Evolutionary conservation across 331 rosid species (phyloP), one percentile per base, ranked within the genome.

Genomic region (Rhamnella rubrinervis): DNA sequence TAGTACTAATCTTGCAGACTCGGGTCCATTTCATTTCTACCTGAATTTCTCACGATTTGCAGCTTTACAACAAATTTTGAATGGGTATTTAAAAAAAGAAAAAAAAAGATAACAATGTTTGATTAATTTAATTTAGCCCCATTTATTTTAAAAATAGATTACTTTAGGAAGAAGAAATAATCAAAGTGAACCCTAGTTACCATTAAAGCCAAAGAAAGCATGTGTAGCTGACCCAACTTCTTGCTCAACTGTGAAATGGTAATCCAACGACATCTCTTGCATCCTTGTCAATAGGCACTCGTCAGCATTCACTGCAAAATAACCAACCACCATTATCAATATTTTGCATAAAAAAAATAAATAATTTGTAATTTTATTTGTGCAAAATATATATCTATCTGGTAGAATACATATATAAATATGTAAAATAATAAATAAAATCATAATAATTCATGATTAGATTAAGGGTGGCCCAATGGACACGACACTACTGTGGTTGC

Each of bases 131-230:
- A 69, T 20, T 44, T 55, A 20, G 10, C 35, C 20, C 65, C 18
- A 18, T 18, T 60, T 31, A 31, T 31, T 23, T 16, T 18, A 60
- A 37, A 15, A 31, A 6, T 63, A 6, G 21, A 53, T 53, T 53
- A 20, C 58, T 53, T 53, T 1, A 53, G 58, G 23, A 0, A 53
- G 4, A 53, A 53, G 58, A 8, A 44, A 44, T 11, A 44, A 44
- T 20, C 19, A 13, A 7, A 38, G 8, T 9, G 18, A 31, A 18
- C 12, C 46, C 46, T 40, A 40, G 12, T 44, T 79, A 91, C 97
- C 96, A n/a, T 92, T 92, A 85, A 92, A 92, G 49, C 97, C 97
- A 68, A 92, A 92, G 85, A 92, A 92, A 39, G 87, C 87, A 63
- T 83, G 85, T 16, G 87, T 83, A n/a, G 85, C 74, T 37, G 87